phyloP scores from a whole-genome alignment of 129 eudicot species.

The Escallonia herrerae region DNA sequence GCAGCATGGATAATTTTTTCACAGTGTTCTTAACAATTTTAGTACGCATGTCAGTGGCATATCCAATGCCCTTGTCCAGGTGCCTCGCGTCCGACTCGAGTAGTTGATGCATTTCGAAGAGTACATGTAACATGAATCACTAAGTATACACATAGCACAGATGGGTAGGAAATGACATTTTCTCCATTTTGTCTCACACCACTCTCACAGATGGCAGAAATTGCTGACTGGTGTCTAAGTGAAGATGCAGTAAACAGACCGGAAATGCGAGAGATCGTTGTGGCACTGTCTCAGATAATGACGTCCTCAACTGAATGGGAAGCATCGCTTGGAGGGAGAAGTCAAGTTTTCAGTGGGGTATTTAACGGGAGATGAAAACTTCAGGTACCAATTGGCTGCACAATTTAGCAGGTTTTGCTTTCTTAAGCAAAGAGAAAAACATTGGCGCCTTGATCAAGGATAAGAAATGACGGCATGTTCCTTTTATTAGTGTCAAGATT shows the following conservation, averaged over 20 bases:
- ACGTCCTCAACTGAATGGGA: slow-evolving; percentile 75
- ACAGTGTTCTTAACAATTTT: too few species aligned
- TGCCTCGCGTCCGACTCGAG: too few species aligned
- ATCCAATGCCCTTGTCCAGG: too few species aligned
- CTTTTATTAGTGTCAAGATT: background rate
- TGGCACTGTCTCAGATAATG: slow-evolving; percentile 48
- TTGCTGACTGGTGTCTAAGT: slow-evolving; percentile 71
- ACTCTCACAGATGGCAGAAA: slow-evolving; percentile 63
- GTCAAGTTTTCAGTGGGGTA: slow-evolving; percentile 81
- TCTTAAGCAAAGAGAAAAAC: slow-evolving; percentile 7
- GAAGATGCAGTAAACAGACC: slow-evolving; percentile 75
- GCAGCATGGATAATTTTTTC: too few species aligned
- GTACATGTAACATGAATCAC: too few species aligned
- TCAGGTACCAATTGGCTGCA: slow-evolving; percentile 1
- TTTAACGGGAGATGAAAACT: slow-evolving; percentile 48
- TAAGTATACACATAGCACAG: too few species aligned
- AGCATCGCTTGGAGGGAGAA: slow-evolving; percentile 72
- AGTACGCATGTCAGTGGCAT: too few species aligned
- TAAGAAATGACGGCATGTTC: background rate
- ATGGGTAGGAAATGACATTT: background rate
- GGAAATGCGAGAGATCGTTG: slow-evolving; percentile 74
- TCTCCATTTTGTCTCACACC: background rate
- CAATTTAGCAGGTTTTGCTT: background rate
- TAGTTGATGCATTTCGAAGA: too few species aligned
- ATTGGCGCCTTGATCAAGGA: background rate